Conservation (phyloP, 192 early-diverging fungal species). For the Podila minutissima region DNA sequence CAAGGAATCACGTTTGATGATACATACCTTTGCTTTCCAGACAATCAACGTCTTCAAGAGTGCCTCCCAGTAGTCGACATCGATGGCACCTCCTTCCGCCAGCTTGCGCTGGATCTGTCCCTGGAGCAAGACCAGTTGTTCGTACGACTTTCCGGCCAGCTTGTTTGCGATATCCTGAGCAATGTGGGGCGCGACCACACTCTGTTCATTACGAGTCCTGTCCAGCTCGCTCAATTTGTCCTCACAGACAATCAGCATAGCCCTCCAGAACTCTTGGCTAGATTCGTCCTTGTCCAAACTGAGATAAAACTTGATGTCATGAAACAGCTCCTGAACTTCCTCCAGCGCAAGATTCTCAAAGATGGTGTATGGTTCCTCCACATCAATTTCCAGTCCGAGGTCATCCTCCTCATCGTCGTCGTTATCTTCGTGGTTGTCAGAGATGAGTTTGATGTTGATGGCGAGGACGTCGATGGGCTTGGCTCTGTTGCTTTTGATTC, state of each 20-base stretch:
- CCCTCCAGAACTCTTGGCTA: conserved; percentile 88
- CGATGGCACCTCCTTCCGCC: conserved; percentile 70
- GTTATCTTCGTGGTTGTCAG: conserved; percentile 73
- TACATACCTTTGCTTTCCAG: conserved; percentile 78
- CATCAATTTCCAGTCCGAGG: conserved; percentile 81
- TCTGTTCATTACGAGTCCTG: conserved; percentile 17
- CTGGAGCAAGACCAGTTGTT: conserved; percentile 78
- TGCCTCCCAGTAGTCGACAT: conserved; percentile 97
- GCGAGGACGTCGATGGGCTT: conserved; percentile 95
- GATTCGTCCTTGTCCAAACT: conserved; percentile 81
- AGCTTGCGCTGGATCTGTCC: conserved; percentile 81
- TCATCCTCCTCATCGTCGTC: conserved; percentile 71
- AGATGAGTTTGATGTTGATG: conserved; percentile 85
- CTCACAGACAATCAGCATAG: conserved; percentile 84
- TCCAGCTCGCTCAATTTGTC: conserved; percentile 67
- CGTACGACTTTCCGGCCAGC: conserved; percentile 76
- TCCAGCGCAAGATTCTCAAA: conserved; percentile 71
- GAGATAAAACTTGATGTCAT: conserved; percentile 92
- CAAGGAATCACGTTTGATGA: no score
- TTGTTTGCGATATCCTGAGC: conserved; percentile 75
- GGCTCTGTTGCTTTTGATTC: conserved; percentile 86
- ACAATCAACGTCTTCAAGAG: conserved; percentile 79
- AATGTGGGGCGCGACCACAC: conserved; percentile 57
- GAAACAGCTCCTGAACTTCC: conserved; percentile 82
- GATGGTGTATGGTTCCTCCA: conserved; percentile 90